Base-by-base conservation (phyloP, 306 rosid genomes). In the Astragalus glycyphyllos region DNA sequence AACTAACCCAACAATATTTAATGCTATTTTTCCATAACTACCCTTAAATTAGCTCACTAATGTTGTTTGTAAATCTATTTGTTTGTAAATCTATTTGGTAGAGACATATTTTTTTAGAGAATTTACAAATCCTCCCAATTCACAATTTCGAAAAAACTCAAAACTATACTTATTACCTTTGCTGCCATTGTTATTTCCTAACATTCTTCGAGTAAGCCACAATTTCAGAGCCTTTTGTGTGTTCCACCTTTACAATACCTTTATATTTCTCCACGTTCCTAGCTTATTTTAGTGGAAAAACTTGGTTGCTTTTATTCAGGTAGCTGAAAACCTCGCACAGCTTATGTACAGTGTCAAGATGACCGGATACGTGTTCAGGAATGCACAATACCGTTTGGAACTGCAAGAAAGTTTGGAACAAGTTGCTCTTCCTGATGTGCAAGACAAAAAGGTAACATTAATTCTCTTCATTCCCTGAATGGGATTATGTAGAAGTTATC, bases 331-430 rank as follows among this genome's bases (percentile, higher is more conserved):
- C 82, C 91, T 94, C 38, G 99, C 99, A 8, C 99, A 94, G 58
- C 97, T 94, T 68, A 94, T 94, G 99, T 94, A 94, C 83, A 94
- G 99, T 76, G 86, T 91, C 73, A 84, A 91, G 86, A 94, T 94
- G 99, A 94, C 99, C 44, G 99, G 97, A 58, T 94, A 94, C 67
- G 91, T 94, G 95, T 94, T 94, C 79, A 90, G 82, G 82, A 94
- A 94, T 81, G 99, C 96, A 8, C 99, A 91, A 79, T 73, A 89
- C 74, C 93, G 99, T 44, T 71, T 94, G 84, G 99, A 94, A 71
- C 83, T 94, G 83, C 99, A 94, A 75, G 95, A 94, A 73, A 74
- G 97, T 83, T 84, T 94, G 80, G 87, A 94, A 86, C 95, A 88
- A 80, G 96, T 80, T 85, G 95, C 96, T 55, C 99, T 94, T 78